A percentile compares a stretch with the other conserved stretches of the same genome.
Conservation (phyloP, 305 asterid species). For the Plantago coronopus region DNA sequence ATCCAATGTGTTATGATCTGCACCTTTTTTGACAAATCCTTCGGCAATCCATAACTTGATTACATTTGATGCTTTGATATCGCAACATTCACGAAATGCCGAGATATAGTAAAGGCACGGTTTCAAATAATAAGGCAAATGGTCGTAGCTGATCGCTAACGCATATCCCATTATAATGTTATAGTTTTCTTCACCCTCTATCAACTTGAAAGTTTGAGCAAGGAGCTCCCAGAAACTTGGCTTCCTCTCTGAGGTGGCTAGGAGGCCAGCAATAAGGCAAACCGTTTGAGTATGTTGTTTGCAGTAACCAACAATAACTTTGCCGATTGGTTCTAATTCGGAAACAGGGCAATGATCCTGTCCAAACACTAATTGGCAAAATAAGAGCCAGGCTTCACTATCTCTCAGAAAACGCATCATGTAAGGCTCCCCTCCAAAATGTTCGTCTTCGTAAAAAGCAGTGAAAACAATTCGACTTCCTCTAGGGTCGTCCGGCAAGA, state of each 20-base stretch:
- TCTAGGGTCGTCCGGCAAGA: neutral
- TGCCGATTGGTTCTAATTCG: slow-evolving; percentile 4
- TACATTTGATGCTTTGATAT: slow-evolving; percentile 5
- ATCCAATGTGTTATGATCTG: neutral
- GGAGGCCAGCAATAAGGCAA: slow-evolving; percentile 13
- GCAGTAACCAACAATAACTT: neutral
- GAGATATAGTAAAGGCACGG: slow-evolving; percentile 15
- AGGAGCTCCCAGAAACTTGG: slow-evolving; percentile 6
- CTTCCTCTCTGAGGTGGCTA: neutral
- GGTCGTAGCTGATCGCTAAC: slow-evolving; percentile 13
- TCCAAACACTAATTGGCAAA: slow-evolving; percentile 1
- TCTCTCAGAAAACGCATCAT: neutral
- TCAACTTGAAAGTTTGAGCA: neutral
- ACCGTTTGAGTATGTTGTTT: slow-evolving; percentile 3
- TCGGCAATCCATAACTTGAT: slow-evolving; percentile 22
- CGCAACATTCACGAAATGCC: slow-evolving; percentile 15
- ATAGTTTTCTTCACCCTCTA: neutral
- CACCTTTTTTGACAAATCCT: slow-evolving; percentile 11
- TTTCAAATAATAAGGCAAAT: slow-evolving; percentile 14
- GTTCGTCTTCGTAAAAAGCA: too few relatives aligned
- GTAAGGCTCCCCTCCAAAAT: neutral
- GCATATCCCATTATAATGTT: neutral
- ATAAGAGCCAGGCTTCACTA: slow-evolving; percentile 8
- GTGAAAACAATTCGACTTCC: neutral
- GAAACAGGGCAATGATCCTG: neutral